Percentiles rank a stretch among this genome's conserved stretches.
Evolutionary conservation across 768 basidiomycete species (phyloP).

Genomic region (Suillus clintonianus): DNA sequence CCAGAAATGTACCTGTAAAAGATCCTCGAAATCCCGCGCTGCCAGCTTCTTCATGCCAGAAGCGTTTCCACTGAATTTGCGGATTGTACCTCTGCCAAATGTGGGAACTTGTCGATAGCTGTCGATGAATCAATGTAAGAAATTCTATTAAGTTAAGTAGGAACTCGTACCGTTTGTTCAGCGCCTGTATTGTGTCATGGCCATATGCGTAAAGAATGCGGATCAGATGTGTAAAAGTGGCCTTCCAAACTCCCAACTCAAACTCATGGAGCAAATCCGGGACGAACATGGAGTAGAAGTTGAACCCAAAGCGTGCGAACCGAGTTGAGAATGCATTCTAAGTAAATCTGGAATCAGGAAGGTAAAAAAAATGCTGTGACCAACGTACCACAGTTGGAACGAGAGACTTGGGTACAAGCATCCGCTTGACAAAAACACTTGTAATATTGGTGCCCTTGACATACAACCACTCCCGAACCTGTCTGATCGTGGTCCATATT

Average conservation of each 20-base stretch:
- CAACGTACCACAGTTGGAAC: constrained; percentile 19
- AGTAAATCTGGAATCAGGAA: too few species aligned
- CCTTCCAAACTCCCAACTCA: constrained; percentile 37
- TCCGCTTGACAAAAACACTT: not conserved
- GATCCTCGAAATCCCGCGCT: too few species aligned
- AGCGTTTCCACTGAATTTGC: constrained; percentile 29
- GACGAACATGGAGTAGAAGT: constrained; percentile 27
- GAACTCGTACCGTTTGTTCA: too few species aligned
- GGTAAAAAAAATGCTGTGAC: too few species aligned
- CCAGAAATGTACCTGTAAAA: constrained; percentile 33
- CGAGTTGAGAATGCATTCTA: constrained; percentile 35
- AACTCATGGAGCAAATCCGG: constrained; percentile 37
- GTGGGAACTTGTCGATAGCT: constrained; percentile 32
- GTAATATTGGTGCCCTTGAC: constrained; percentile 1
- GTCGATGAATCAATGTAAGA: not conserved
- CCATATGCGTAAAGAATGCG: constrained; percentile 13
- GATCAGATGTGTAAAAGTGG: constrained; percentile 25
- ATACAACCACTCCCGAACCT: constrained; percentile 7
- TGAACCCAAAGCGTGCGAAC: constrained; percentile 19
- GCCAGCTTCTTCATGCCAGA: constrained; percentile 36
- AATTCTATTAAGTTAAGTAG: too few species aligned
- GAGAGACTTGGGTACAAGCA: constrained; percentile 6
- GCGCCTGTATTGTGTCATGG: too few species aligned
- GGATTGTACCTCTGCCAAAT: constrained; percentile 34
- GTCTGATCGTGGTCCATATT: not conserved